Conservation (phyloP, 306 rosid genomes). For the Dalbergia cultrata region DNA sequence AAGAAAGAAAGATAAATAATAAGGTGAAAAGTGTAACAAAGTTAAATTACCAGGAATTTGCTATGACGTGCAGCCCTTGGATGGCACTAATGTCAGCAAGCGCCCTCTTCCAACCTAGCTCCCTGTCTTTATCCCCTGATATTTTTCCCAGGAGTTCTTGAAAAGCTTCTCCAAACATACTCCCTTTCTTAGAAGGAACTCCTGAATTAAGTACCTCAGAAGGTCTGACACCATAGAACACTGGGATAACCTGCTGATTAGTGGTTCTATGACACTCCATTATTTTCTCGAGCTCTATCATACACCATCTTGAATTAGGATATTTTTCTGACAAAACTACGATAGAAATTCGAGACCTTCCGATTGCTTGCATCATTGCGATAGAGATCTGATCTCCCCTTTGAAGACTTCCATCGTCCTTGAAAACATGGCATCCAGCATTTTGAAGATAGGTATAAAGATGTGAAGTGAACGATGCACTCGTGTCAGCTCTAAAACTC, state of each 20-base stretch:
- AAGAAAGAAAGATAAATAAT: too few relatives aligned
- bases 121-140: not conserved
- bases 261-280: not conserved
- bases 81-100: not conserved
- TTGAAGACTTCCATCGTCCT: not conserved
- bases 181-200: too few relatives aligned
- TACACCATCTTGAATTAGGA: slow-evolving; percentile 43
- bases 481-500: slow-evolving; percentile 20
- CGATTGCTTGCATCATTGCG: not conserved
- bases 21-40: too few relatives aligned
- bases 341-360: not conserved
- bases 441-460: slow-evolving; percentile 5
- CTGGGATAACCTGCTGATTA: not conserved
- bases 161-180: not conserved
- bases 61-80: not conserved
- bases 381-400: not conserved
- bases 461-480: not conserved
- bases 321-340: slow-evolving; percentile 33
- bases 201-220: not conserved
- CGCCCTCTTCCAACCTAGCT: not conserved
- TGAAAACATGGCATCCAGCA: slow-evolving; percentile 20
- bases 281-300: slow-evolving; percentile 25
- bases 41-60: not conserved
- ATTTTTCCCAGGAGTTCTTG: not conserved
- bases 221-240: slow-evolving; percentile 3